These are phyloP conservation scores for Talaromyces amestolkiae DNA, from an alignment of 2,329 filamentous ascomycete species.

Conservation along the genomic window DNA sequence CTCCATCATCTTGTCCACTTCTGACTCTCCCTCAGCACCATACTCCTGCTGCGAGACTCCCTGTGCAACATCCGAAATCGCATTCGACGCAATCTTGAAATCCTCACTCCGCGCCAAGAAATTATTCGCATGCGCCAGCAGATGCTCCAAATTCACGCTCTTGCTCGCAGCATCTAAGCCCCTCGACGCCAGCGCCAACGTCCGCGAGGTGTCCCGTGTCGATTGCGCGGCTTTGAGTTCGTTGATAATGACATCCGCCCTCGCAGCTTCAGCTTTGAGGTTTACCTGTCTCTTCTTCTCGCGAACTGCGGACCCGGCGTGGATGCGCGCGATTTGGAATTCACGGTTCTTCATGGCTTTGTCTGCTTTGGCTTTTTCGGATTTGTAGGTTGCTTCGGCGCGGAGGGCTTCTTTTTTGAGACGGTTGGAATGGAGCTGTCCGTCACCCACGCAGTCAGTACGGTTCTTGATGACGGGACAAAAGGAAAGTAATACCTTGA, in stretches of 20 bases:
- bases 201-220: slow-evolving; percentile 47
- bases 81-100: slow-evolving; percentile 44
- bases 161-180: slow-evolving; percentile 46
- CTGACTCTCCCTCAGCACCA: slow-evolving; percentile 43
- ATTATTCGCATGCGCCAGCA: slow-evolving; percentile 44
- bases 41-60: slow-evolving; percentile 46
- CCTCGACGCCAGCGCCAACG: slow-evolving; percentile 44
- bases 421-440: slow-evolving; percentile 46
- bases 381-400: slow-evolving; percentile 46
- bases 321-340: slow-evolving; percentile 51
- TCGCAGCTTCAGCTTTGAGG: slow-evolving; percentile 46
- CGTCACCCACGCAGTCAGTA: neutral
- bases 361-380: slow-evolving; percentile 50
- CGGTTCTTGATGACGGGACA: neutral
- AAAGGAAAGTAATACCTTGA: slow-evolving; percentile 31
- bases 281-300: slow-evolving; percentile 48
- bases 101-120: slow-evolving; percentile 43
- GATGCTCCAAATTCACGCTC: slow-evolving; percentile 46
- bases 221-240: slow-evolving; percentile 49
- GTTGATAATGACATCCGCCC: slow-evolving; percentile 50
- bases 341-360: slow-evolving; percentile 49
- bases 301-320: slow-evolving; percentile 47
- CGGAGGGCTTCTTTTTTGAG: slow-evolving; percentile 49
- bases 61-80: slow-evolving; percentile 43
- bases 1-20: slow-evolving; percentile 46